Percentiles rank a stretch among this genome's conserved stretches.
phyloP scores from a whole-genome alignment of 768 basidiomycete genomes.

The Xerocomellus amylosporus region DNA sequence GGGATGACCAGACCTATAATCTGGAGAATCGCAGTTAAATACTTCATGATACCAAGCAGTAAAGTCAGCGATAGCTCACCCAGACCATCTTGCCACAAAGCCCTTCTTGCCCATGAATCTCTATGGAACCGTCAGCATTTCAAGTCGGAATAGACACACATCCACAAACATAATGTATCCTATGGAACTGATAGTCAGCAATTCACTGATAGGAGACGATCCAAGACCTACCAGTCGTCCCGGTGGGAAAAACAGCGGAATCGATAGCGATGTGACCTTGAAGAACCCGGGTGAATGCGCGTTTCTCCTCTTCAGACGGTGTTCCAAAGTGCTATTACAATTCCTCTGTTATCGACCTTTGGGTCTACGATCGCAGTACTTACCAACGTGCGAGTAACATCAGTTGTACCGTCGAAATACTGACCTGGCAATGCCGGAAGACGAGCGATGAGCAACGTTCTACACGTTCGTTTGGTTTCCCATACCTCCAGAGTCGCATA shows the following conservation, averaged over 20 bases:
- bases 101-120: conserved; percentile 75
- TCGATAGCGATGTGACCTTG: conserved; percentile 93
- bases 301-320: conserved; percentile 77
- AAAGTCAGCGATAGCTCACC: conserved; percentile 42
- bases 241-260: conserved; percentile 74
- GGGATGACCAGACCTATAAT: conserved; percentile 48
- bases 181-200: conserved; percentile 18
- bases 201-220: background rate
- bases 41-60: background rate
- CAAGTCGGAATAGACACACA: background rate
- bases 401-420: conserved; percentile 92
- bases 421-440: conserved; percentile 47
- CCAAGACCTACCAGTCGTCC: conserved; percentile 59
- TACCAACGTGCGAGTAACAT: conserved; percentile 88
- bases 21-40: conserved; percentile 28
- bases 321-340: conserved; percentile 76
- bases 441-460: background rate
- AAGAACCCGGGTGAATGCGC: conserved; percentile 87
- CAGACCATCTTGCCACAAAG: conserved; percentile 85
- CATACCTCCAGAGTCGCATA: conserved; percentile 85
- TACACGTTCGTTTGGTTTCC: background rate
- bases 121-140: conserved; percentile 35
- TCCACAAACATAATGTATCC: conserved; percentile 54
- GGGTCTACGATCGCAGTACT: conserved; percentile 16
- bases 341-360: background rate